phyloP scores from a whole-genome alignment of 169 alveolate species.

The Plasmodium reichenowi region DNA sequence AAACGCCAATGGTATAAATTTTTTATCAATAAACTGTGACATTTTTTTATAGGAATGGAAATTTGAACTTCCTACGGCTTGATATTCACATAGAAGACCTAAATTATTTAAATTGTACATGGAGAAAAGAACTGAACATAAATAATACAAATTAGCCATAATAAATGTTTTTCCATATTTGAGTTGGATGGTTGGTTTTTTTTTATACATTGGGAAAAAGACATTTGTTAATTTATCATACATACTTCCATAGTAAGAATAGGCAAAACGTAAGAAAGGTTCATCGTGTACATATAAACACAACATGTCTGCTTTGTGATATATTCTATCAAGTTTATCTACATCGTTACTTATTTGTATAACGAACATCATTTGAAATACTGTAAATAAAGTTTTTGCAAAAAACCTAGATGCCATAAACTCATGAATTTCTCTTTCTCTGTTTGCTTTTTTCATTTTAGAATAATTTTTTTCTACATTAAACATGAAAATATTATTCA shows the following conservation, averaged over 20 bases:
- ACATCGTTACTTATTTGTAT: slow-evolving; percentile 37
- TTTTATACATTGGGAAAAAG: slow-evolving; percentile 50
- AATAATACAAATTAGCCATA: slow-evolving; percentile 47
- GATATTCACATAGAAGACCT: slow-evolving; percentile 52
- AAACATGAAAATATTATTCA: slow-evolving; percentile 62
- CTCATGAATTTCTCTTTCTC: slow-evolving; percentile 32
- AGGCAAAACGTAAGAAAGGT: slow-evolving; percentile 28
- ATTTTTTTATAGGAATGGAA: slow-evolving; percentile 19
- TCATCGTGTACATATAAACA: slow-evolving; percentile 39
- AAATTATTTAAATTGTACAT: slow-evolving; percentile 37
- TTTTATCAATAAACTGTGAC: slow-evolving; percentile 39
- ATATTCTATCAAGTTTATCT: slow-evolving; percentile 30
- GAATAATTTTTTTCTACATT: slow-evolving; percentile 31
- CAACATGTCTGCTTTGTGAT: slow-evolving; percentile 37
- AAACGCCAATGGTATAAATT: slow-evolving; percentile 14
- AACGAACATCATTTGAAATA: slow-evolving; percentile 59
- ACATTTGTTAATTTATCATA: slow-evolving; percentile 30
- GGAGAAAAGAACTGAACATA: slow-evolving; percentile 23
- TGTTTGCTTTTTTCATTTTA: slow-evolving; percentile 2
- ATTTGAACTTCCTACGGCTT: slow-evolving; percentile 37
- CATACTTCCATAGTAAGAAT: slow-evolving; percentile 44
- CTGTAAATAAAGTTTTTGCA: slow-evolving; percentile 40
- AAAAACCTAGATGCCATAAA: slow-evolving; percentile 69
- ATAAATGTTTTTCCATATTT: slow-evolving; percentile 69
- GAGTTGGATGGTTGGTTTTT: slow-evolving; percentile 38